Conservation (phyloP, 129 eudicot genomes). For the Artemisia annua region DNA sequence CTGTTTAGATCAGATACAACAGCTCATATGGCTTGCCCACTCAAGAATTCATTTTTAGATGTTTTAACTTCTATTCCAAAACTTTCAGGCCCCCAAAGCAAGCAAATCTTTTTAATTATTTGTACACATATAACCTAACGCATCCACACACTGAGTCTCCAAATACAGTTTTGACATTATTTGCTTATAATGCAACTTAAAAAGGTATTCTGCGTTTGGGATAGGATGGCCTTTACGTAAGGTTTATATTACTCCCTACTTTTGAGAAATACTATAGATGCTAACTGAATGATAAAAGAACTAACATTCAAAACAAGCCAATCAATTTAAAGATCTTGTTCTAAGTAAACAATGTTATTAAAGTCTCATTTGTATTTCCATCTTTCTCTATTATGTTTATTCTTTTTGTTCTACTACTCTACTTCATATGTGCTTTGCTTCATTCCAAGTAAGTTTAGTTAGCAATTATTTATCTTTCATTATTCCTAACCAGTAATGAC, state of each 20-base stretch:
- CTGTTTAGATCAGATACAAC: neutral
- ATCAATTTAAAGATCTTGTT: too few species aligned
- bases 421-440: neutral
- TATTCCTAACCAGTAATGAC: neutral
- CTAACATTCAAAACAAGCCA: too few species aligned
- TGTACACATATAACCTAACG: neutral
- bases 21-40: too few species aligned
- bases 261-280: too few species aligned
- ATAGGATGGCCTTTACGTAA: too few species aligned
- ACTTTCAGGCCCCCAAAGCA: neutral
- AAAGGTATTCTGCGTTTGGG: too few species aligned
- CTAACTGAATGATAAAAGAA: too few species aligned
- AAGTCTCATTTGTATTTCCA: neutral
- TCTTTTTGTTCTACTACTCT: conserved; percentile 5
- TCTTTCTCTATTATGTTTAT: neutral
- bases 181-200: too few species aligned
- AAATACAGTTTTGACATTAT: conserved; percentile 2
- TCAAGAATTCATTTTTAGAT: neutral
- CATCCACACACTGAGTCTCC: neutral
- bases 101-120: neutral
- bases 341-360: too few species aligned
- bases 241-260: too few species aligned
- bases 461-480: neutral
- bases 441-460: neutral
- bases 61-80: conserved; percentile 7